phyloP scores from a whole-genome alignment of 1,139 yeast species.

The Geotrichum restrictum region DNA sequence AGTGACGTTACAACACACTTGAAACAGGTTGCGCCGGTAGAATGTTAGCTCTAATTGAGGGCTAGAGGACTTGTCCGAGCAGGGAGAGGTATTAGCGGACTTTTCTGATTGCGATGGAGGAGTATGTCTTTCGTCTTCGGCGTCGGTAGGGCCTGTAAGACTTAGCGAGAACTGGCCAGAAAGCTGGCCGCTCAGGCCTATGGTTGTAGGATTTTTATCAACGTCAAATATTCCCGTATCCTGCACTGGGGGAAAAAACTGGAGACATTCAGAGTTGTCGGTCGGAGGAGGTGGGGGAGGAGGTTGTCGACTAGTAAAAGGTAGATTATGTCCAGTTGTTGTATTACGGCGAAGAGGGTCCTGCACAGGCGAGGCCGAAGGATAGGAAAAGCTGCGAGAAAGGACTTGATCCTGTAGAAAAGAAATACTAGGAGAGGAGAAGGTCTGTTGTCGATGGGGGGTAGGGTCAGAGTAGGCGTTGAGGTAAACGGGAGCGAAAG shows the following conservation, averaged over 20 bases:
- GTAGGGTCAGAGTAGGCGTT: neutral
- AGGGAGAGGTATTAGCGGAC: neutral
- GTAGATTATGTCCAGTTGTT: constrained; percentile 3
- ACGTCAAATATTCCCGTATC: constrained; percentile 3
- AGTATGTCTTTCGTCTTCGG: neutral
- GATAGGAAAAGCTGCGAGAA: neutral
- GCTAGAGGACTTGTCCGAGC: neutral
- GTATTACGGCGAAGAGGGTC: constrained; percentile 11
- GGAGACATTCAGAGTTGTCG: constrained; percentile 6
- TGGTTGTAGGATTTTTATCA: neutral
- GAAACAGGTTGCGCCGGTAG: constrained; percentile 35
- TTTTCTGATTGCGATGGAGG: neutral
- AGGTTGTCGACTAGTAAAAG: neutral
- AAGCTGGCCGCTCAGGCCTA: constrained; percentile 7
- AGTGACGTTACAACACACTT: constrained; percentile 31
- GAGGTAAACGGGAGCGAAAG: neutral
- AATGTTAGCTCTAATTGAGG: constrained; percentile 30
- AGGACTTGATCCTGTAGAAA: neutral
- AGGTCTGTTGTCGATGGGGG: neutral
- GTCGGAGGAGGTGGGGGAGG: neutral
- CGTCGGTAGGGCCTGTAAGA: constrained; percentile 1
- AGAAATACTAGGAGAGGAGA: neutral
- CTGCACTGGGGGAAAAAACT: constrained; percentile 2
- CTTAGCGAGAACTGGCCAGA: constrained; percentile 15
- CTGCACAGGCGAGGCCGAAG: neutral